These are phyloP conservation scores for Diaporthe batatas DNA, from an alignment of 2,329 filamentous ascomycete species.

Conservation along the genomic window DNA sequence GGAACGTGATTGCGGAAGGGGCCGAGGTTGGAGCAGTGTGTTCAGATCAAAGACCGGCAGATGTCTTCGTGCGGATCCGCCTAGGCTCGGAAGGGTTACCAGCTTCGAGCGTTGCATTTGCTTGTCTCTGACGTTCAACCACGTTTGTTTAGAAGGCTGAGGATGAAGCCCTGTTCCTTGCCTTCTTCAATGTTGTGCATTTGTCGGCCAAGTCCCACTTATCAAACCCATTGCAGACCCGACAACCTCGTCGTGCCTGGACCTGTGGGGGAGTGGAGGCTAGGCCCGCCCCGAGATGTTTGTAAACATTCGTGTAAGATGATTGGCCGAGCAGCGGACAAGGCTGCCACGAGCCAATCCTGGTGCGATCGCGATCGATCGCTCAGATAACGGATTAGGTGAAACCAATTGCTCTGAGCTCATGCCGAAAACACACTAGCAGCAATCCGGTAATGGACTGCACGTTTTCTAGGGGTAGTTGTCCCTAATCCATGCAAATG, in stretches of 20 bases:
- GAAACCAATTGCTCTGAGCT: neutral
- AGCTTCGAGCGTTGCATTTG: neutral
- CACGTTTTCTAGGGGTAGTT: no score
- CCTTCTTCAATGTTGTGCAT: neutral
- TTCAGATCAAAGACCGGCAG: conserved; percentile 8
- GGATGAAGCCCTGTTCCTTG: neutral
- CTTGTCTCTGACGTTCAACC: neutral
- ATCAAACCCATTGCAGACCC: neutral
- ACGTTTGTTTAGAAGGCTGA: neutral
- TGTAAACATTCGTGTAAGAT: conserved; percentile 34
- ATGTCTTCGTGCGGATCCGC: neutral
- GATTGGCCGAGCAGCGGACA: conserved; percentile 30
- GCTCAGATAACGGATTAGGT: neutral
- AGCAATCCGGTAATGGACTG: neutral
- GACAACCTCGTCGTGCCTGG: neutral
- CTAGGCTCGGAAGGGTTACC: neutral
- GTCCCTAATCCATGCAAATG: neutral
- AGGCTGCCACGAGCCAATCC: conserved; percentile 27
- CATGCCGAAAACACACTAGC: neutral
- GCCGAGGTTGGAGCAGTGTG: neutral
- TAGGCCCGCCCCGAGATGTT: neutral
- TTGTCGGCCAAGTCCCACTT: neutral
- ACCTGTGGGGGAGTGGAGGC: neutral
- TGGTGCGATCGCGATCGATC: conserved; percentile 5
- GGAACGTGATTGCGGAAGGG: neutral